Conservation (phyloP, 1,284 basidiomycete genomes). For the Dichomitus squalens region DNA sequence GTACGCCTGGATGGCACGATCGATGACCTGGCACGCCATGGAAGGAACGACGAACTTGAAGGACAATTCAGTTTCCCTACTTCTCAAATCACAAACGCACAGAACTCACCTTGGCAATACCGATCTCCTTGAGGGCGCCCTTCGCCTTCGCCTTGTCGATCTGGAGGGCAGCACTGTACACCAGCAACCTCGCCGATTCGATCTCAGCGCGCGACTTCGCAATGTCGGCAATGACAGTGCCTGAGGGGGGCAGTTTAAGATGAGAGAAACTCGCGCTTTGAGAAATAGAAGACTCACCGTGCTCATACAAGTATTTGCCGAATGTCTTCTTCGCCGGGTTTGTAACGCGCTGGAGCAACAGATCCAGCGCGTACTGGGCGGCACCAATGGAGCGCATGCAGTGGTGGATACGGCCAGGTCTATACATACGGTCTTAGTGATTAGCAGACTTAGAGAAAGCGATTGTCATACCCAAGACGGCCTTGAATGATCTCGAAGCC, state of each 20-base stretch:
- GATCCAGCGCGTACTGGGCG: slow-evolving; percentile 84
- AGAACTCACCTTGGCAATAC: slow-evolving; percentile 83
- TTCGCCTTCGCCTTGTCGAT: slow-evolving; percentile 92
- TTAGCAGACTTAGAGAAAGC: background rate
- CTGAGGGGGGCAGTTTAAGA: slow-evolving; percentile 38
- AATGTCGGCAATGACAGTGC: slow-evolving; percentile 88
- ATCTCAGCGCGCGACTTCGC: slow-evolving; percentile 94
- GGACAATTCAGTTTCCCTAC: slow-evolving; percentile 2
- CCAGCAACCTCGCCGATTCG: slow-evolving; percentile 84
- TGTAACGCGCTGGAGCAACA: slow-evolving; percentile 91
- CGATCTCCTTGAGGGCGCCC: slow-evolving; percentile 96
- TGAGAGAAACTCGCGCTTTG: background rate
- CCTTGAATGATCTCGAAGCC: slow-evolving; percentile 99
- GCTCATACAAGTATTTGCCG: slow-evolving; percentile 89
- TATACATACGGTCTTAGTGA: slow-evolving; percentile 29
- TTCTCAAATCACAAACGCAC: background rate
- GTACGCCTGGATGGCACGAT: slow-evolving; percentile 93
- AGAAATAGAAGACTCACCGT: slow-evolving; percentile 56
- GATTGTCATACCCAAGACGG: slow-evolving; percentile 77
- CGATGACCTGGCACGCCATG: slow-evolving; percentile 87
- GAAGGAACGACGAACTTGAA: slow-evolving; percentile 86
- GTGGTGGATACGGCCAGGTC: slow-evolving; percentile 96
- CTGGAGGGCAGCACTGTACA: slow-evolving; percentile 90
- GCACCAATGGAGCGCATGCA: slow-evolving; percentile 97
- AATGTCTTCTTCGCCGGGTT: slow-evolving; percentile 92